Percentiles rank a stretch among this genome's conserved stretches.
phyloP scores from a whole-genome alignment of 148 eudicot species.

The Rheum nobile region DNA sequence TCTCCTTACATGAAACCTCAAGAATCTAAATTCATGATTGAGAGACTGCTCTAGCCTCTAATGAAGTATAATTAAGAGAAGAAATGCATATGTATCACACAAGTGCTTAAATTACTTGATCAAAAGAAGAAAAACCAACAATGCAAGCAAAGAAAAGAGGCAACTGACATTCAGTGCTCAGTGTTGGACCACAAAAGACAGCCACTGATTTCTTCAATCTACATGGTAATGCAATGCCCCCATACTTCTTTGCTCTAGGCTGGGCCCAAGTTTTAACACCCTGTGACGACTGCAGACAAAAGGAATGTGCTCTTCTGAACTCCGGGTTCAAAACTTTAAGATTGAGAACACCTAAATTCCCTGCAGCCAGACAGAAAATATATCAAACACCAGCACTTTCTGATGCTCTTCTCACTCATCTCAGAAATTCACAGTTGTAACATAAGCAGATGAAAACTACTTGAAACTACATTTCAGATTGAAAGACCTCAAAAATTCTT shows the following conservation, averaged over 20 bases:
- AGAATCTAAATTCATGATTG: not conserved
- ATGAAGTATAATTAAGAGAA: not conserved
- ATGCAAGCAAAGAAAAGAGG: not conserved
- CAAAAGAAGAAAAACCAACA: not conserved
- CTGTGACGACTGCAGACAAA: not conserved
- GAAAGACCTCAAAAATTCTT: not conserved
- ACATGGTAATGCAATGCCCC: not conserved
- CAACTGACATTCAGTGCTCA: conserved; percentile 19
- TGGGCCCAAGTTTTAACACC: not conserved
- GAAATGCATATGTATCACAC: not conserved
- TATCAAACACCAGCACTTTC: not conserved
- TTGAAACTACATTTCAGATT: not conserved
- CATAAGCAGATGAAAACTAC: not conserved
- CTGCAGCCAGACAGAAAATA: conserved; percentile 14
- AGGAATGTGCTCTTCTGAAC: conserved; percentile 1
- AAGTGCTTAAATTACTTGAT: not conserved
- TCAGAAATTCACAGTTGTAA: not conserved
- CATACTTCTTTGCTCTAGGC: not conserved
- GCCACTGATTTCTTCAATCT: not conserved
- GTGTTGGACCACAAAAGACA: conserved; percentile 3
- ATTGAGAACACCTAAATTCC: conserved; percentile 29
- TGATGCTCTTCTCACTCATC: not conserved
- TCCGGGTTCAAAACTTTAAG: conserved; percentile 15
- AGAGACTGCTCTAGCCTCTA: not conserved
- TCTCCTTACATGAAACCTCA: not conserved